Percentiles rank a stretch among this genome's conserved stretches.
phyloP scores from a whole-genome alignment of 129 eudicot genomes.

The Flaveria bidentis region DNA sequence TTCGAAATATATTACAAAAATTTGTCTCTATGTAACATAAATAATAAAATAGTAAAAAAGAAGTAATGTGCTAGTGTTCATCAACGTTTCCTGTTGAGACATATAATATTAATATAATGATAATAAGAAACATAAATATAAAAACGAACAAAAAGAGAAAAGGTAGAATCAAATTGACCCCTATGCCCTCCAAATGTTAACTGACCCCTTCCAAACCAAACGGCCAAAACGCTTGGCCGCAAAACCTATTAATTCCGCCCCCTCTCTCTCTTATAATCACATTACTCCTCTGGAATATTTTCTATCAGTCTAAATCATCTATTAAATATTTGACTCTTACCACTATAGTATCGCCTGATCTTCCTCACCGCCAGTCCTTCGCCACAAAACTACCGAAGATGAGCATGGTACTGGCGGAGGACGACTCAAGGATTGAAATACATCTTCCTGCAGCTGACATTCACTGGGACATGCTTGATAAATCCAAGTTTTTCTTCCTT shows the following conservation, averaged over 20 bases:
- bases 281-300: slow-evolving; percentile 11
- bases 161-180: slow-evolving; percentile 32
- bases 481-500: slow-evolving; percentile 78
- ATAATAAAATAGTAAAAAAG: too few relatives aligned
- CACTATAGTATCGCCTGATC: not conserved
- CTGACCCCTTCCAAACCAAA: slow-evolving; percentile 38
- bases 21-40: too few relatives aligned
- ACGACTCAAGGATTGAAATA: slow-evolving; percentile 46
- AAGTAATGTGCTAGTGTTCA: too few relatives aligned
- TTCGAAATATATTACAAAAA: too few relatives aligned
- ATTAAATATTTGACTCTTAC: not conserved
- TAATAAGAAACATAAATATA: too few relatives aligned
- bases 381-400: slow-evolving; percentile 32
- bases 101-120: too few relatives aligned
- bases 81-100: too few relatives aligned
- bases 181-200: slow-evolving; percentile 31
- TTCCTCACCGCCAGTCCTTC: not conserved
- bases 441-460: slow-evolving; percentile 67
- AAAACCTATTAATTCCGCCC: slow-evolving; percentile 20
- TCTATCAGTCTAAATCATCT: not conserved
- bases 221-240: slow-evolving; percentile 41
- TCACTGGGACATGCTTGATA: slow-evolving; percentile 86
- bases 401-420: slow-evolving; percentile 66
- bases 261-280: slow-evolving; percentile 21
- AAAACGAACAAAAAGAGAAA: not conserved